A percentile compares a stretch with the other conserved stretches of the same genome.
Evolutionary conservation across 2,329 filamentous ascomycete species (phyloP).

Genomic region (Cladosporium sp.): DNA sequence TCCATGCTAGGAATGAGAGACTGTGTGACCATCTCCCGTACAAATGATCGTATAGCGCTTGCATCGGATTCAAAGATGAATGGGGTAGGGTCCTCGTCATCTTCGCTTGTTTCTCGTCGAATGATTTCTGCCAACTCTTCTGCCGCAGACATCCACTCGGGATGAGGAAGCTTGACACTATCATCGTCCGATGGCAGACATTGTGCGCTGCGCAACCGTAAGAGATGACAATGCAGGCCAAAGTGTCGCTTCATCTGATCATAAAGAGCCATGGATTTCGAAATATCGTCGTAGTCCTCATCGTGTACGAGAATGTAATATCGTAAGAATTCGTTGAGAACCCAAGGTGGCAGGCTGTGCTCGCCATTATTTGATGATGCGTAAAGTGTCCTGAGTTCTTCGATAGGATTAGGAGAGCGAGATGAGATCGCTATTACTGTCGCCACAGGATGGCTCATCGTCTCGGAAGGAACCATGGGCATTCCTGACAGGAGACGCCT

Average conservation of each 20-base stretch:
- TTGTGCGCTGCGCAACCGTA: slow-evolving; percentile 78
- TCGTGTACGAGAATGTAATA: slow-evolving; percentile 98
- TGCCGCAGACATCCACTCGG: slow-evolving; percentile 82
- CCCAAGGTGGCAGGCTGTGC: slow-evolving; percentile 72
- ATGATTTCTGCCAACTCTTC: slow-evolving; percentile 74
- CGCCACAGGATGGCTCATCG: slow-evolving; percentile 89
- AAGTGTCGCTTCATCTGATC: slow-evolving; percentile 99
- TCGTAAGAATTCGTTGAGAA: slow-evolving; percentile 84
- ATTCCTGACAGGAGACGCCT: slow-evolving; percentile 76
- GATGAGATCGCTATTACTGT: slow-evolving; percentile 95
- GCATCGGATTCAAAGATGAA: slow-evolving; percentile 92
- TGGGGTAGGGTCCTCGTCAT: slow-evolving; percentile 66
- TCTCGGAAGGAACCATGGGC: slow-evolving; percentile 78
- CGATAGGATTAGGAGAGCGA: slow-evolving; percentile 75
- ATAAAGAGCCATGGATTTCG: slow-evolving; percentile 81
- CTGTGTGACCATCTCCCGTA: slow-evolving; percentile 92
- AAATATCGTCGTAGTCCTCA: slow-evolving; percentile 90
- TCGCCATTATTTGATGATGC: slow-evolving; percentile 76
- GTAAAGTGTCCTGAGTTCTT: slow-evolving; percentile 80
- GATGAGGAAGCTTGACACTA: slow-evolving; percentile 72
- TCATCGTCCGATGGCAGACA: slow-evolving; percentile 90
- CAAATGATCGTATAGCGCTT: slow-evolving; percentile 79
- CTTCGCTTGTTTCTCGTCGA: slow-evolving; percentile 50
- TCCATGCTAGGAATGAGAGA: slow-evolving; percentile 97
- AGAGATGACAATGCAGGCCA: slow-evolving; percentile 87